Evolutionary conservation across 805 yeast genomes (phyloP).

Genomic region (Candida fluviatilis): DNA sequence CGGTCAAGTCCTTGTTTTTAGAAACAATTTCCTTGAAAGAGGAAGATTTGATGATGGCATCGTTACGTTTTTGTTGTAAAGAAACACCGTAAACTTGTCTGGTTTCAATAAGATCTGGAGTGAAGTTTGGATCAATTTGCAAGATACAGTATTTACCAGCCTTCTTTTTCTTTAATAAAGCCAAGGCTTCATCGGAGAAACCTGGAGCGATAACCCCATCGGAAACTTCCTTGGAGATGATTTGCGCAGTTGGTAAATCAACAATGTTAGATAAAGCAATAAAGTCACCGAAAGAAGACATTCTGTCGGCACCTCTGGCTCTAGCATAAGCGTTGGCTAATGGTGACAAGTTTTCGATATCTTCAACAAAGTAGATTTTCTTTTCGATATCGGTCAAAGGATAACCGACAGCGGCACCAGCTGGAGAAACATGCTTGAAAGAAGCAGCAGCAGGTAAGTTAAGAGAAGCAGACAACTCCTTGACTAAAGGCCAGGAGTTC

Average conservation of each 20-base stretch:
- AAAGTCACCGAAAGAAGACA: slow-evolving; percentile 98
- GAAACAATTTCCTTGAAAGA: slow-evolving; percentile 92
- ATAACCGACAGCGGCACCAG: slow-evolving; percentile 96
- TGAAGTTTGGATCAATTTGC: slow-evolving; percentile 92
- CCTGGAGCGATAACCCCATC: slow-evolving; percentile 99
- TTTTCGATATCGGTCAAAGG: slow-evolving; percentile 90
- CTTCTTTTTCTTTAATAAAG: slow-evolving; percentile 84
- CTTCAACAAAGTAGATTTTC: slow-evolving; percentile 91
- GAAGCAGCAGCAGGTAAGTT: slow-evolving; percentile 98
- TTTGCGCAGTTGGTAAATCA: slow-evolving; percentile 93
- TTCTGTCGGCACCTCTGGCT: slow-evolving; percentile 99
- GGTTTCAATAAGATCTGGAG: slow-evolving; percentile 76
- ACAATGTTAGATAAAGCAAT: slow-evolving; percentile 96
- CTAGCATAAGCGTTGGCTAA: slow-evolving; percentile 97
- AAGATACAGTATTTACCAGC: slow-evolving; percentile 95
- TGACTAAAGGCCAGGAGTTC: slow-evolving; percentile 98
- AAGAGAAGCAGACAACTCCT: slow-evolving; percentile 90
- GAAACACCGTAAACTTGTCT: slow-evolving; percentile 96
- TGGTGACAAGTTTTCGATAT: slow-evolving; percentile 92
- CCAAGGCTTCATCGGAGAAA: slow-evolving; percentile 87
- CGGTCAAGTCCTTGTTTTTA: slow-evolving; percentile 77
- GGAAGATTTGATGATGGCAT: slow-evolving; percentile 87
- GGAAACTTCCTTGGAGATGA: slow-evolving; percentile 94
- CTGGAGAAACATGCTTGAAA: slow-evolving; percentile 98
- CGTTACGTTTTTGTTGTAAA: slow-evolving; percentile 95